Percentiles rank a stretch among this genome's conserved stretches.
These are phyloP conservation scores for Porphyrellus cyaneotinctus DNA, from an alignment of 768 basidiomycete species.

Conservation along the genomic window DNA sequence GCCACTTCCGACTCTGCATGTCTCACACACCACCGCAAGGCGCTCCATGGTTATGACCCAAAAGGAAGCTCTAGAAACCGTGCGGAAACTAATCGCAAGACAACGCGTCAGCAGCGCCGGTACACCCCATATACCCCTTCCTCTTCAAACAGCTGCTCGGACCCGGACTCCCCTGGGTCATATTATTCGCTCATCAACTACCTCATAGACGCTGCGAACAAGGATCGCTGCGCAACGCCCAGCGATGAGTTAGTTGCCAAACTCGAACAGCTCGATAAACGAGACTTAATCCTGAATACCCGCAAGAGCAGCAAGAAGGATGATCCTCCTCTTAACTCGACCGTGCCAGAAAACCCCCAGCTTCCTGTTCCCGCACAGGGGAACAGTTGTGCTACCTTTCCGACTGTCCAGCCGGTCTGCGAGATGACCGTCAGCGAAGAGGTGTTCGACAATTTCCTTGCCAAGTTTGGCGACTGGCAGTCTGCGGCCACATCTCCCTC, in stretches of 20 bases:
- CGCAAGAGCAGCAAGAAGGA: not conserved
- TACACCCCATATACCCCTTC: not conserved
- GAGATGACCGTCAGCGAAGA: not conserved
- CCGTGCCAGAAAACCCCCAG: not conserved
- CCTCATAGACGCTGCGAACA: not conserved
- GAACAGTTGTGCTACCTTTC: not conserved
- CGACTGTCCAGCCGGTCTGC: not conserved
- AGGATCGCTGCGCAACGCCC: not conserved
- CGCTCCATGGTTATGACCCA: constrained; percentile 5
- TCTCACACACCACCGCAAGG: not conserved
- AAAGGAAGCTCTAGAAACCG: not conserved
- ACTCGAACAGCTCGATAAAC: too few species aligned
- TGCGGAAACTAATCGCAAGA: not conserved
- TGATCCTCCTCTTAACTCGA: not conserved
- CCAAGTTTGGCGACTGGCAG: not conserved
- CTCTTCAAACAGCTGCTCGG: not conserved
- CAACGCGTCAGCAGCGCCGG: not conserved
- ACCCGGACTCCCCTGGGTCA: not conserved
- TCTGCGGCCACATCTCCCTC: not conserved
- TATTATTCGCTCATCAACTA: not conserved
- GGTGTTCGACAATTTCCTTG: not conserved
- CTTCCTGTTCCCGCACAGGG: not conserved
- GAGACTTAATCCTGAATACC: too few species aligned
- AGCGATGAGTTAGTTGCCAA: too few species aligned
- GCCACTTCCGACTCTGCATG: not conserved